Conservation (phyloP, 768 basidiomycete species). For the Trametes sanguinea region DNA sequence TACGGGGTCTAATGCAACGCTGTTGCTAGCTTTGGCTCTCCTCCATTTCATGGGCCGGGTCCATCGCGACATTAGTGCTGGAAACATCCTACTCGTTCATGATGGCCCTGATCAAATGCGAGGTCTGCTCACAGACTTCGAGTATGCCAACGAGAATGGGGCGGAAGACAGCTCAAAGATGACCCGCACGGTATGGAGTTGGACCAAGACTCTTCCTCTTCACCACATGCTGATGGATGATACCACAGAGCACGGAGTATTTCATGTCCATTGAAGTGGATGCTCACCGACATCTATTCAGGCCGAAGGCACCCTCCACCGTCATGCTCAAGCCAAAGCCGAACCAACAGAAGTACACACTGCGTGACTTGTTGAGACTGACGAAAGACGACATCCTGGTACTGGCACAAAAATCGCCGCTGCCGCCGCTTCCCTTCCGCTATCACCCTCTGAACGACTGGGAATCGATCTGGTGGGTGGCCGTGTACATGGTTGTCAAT, state of each 20-base stretch:
- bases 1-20: not conserved
- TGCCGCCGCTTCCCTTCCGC: not conserved
- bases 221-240: not conserved
- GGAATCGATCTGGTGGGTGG: not conserved
- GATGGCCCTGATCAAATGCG: not conserved
- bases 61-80: not conserved
- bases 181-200: not conserved
- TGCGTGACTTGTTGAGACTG: too few relatives aligned
- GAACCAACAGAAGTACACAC: too few relatives aligned
- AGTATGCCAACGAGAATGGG: not conserved
- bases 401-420: too few relatives aligned
- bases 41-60: not conserved
- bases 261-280: not conserved
- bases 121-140: not conserved
- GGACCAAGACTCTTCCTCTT: not conserved
- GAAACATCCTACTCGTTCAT: not conserved
- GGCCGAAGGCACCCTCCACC: not conserved
- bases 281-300: not conserved
- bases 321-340: too few relatives aligned
- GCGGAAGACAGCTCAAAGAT: not conserved
- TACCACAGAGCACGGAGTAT: not conserved
- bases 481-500: not conserved
- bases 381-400: too few relatives aligned
- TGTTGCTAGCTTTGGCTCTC: not conserved
- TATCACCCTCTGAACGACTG: not conserved